Percentiles rank a stretch among this genome's conserved stretches.
These are phyloP conservation scores for Solanum piurae DNA, from an alignment of 257 asterid species.

Conservation along the genomic window DNA sequence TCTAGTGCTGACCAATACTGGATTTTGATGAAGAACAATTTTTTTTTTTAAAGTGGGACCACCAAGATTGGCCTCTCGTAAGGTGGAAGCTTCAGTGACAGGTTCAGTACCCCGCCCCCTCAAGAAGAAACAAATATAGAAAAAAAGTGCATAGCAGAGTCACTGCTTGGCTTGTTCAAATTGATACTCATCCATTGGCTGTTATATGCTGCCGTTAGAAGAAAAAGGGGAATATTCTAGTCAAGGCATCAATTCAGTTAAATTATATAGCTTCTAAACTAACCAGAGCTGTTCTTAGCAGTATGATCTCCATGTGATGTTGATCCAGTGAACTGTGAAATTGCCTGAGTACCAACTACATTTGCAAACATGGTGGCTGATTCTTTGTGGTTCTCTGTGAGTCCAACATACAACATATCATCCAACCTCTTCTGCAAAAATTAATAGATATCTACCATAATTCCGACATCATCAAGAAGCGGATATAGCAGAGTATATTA, in stretches of 20 bases:
- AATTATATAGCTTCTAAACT: not conserved
- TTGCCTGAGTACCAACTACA: slow-evolving; percentile 87
- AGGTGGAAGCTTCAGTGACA: not conserved
- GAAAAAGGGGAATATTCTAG: not conserved
- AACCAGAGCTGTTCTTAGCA: slow-evolving; percentile 35
- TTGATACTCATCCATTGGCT: not conserved
- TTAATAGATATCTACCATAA: slow-evolving; percentile 27
- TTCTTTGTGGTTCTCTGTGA: slow-evolving; percentile 88
- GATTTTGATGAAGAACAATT: not conserved
- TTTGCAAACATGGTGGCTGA: slow-evolving; percentile 87
- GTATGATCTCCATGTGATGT: slow-evolving; percentile 23
- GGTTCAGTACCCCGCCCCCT: not conserved
- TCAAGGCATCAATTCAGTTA: not conserved
- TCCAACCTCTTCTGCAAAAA: slow-evolving; percentile 88
- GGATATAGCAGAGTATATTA: not conserved
- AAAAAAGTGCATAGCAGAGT: not conserved
- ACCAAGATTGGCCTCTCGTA: not conserved
- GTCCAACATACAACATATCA: slow-evolving; percentile 82
- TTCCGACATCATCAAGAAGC: slow-evolving; percentile 6
- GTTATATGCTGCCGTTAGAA: not conserved
- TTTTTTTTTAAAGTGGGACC: not conserved
- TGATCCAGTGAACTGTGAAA: slow-evolving; percentile 49
- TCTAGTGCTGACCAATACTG: not conserved
- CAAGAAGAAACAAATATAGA: not conserved
- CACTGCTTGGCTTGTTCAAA: not conserved